Evolutionary conservation across 305 asterid species (phyloP), one percentile per base, ranked within the genome.

Genomic region (Petunia hybrid): DNA sequence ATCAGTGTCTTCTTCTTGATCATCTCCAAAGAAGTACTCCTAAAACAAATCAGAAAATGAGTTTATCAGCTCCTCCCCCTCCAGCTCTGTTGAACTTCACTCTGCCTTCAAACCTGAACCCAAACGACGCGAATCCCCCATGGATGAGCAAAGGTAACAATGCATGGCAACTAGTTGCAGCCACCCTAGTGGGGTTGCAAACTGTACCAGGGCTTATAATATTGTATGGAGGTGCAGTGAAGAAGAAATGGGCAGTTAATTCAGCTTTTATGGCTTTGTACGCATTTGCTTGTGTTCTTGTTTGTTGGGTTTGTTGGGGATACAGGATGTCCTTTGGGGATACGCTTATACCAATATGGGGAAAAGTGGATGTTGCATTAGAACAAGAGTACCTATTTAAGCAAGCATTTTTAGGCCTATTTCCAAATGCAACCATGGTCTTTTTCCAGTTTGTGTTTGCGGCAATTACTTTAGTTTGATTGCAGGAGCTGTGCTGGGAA

Each of bases 251-350:
- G 93, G 93, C 90, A 1, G 91, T 90, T 16, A 90, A 90, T 53
- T 90, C 94, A 6, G 94, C 92, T 43, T 89, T 90, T 86, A 90
- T 90, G 94, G 94, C 92, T 0, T 51, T 90, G 14, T 90, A 90
- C 56, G 94, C 94, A 3, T 90, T 90, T 51, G 92, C 94, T 6
- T 69, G 84, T 31, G 94, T 90, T 8, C 60, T 90, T 3, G 64
- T 89, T 4, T 90, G 94, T 62, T 90, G 94, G 92, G 92, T 87
- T 8, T 80, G 90, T 12, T 90, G 94, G 94, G 94, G 88, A 4
- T 90, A 81, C 77, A 62, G 84, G 9, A 82, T 89, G 8, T 89
- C 94, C 0, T 90, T 90, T 79, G 94, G 94, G 5, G 83, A 87
- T 0, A 39, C 85, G 38, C 9, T 90, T 69, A 4, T 89, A 12